Evolutionary conservation across 2,329 filamentous ascomycete species (phyloP), one percentile per base, ranked within the genome.

Genomic region (Neobulgaria alba): DNA sequence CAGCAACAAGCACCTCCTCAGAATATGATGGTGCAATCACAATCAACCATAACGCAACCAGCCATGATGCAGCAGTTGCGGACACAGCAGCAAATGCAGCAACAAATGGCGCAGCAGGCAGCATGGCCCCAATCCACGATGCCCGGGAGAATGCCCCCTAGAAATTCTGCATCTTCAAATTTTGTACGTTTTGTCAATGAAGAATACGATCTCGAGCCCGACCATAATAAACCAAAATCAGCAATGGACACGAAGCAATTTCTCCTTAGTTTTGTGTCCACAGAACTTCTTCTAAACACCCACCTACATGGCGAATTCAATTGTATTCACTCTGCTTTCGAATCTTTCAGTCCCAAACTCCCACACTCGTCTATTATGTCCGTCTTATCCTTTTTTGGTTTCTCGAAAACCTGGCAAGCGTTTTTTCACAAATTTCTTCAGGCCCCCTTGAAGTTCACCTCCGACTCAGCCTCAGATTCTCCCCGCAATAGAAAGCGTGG

Each of bases 401-500:
- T 84, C 2, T 69, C 74, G 0, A 54, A 69, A 2, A 61, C 55
- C 1, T 81, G 78, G 73, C 55, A 79, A 2, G 55, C 56, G 5
- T 79, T 84, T 55, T 84, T 83, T 55, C 60, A 55, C 9, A 68
- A 62, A 3, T 82, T 80, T 43, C 65, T 84, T 1, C 65, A 73
- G 48, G 69, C 73, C 0, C 78, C 79, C 0, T 57, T 82, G 15
- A 72, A 68, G 42, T 80, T 82, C 42, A 66, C 74, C 1, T 48
- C 50, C 9, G 76, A 81, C 38, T 69, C 68, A 4, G 64, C 63
- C 0, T 44, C 63, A 9, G 18, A 20, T 15, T 31, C 17, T 10
- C 51, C 63, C 2, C 68, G 67, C 4, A 60, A 58, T 5, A 68
- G 79, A 9, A 68, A 65, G 40, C 67, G 75, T 18, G 79, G 79